phyloP scores from a whole-genome alignment of 2,329 filamentous ascomycete genomes.

The Pseudopyrenochaeta lycopersici region DNA sequence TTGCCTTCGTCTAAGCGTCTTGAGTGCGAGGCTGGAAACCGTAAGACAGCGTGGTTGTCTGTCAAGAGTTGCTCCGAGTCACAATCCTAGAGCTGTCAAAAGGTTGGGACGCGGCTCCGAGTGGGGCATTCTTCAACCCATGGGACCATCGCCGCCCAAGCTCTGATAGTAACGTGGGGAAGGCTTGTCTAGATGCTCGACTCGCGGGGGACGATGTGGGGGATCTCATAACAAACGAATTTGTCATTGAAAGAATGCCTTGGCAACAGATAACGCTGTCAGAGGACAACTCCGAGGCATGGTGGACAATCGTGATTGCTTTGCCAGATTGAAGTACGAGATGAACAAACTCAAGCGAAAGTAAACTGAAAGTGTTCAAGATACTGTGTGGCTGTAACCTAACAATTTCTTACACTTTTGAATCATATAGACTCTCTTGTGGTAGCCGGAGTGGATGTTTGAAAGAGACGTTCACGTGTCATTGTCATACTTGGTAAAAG shows the following conservation, averaged over 20 bases:
- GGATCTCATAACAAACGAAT: slow-evolving; percentile 28
- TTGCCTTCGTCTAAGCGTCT: no score
- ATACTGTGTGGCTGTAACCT: no score
- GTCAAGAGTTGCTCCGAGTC: no score
- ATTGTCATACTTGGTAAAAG: not conserved
- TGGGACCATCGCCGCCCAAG: slow-evolving; percentile 8
- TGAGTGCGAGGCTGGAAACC: no score
- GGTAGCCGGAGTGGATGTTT: no score
- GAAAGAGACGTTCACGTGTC: no score
- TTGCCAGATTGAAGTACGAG: not conserved
- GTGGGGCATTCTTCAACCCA: slow-evolving; percentile 21
- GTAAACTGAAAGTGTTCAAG: not conserved
- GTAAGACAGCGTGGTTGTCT: no score
- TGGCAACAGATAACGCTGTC: slow-evolving; percentile 28
- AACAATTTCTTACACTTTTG: no score
- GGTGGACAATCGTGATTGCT: not conserved
- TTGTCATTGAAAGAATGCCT: slow-evolving; percentile 30
- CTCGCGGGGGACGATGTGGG: slow-evolving; percentile 22
- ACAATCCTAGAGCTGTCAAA: not conserved
- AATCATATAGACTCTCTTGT: no score
- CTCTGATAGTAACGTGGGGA: slow-evolving; percentile 34
- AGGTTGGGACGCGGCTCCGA: slow-evolving; percentile 13
- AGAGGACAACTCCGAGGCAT: not conserved
- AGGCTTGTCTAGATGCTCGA: slow-evolving; percentile 25
- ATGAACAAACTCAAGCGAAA: not conserved